These are phyloP conservation scores for Gloeostereum incarnatum DNA, from an alignment of 768 basidiomycete species.

Conservation along the genomic window DNA sequence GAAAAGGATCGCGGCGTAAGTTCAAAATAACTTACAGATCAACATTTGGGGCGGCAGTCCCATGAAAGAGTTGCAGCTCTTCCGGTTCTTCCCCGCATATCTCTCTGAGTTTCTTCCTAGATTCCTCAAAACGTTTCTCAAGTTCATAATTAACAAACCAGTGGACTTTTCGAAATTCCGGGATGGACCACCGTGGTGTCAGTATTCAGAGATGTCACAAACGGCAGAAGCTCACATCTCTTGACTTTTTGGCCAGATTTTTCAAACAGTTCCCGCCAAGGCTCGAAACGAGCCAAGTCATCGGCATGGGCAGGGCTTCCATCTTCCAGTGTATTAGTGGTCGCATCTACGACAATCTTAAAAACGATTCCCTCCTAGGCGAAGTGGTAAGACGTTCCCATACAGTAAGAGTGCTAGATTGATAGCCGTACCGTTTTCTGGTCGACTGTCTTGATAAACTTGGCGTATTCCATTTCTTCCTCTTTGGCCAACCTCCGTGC, in stretches of 20 bases:
- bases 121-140: constrained; percentile 8
- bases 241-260: constrained; percentile 1
- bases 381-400: background rate
- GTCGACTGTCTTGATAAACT: background rate
- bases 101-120: constrained; percentile 1
- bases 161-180: constrained; percentile 4
- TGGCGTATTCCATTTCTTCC: constrained; percentile 1
- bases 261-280: constrained; percentile 5
- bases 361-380: constrained; percentile 7
- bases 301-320: constrained; percentile 5
- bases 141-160: constrained; percentile 12
- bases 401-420: background rate
- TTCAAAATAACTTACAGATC: constrained; percentile 6
- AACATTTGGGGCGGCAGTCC: constrained; percentile 6
- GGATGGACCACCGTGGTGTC: background rate
- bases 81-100: constrained; percentile 2
- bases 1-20: too few relatives aligned
- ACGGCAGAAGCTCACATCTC: constrained; percentile 1
- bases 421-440: background rate
- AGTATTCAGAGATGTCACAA: background rate
- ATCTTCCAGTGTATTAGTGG: constrained; percentile 5
- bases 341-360: constrained; percentile 2
- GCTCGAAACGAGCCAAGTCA: constrained; percentile 3
- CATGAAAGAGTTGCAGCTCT: constrained; percentile 8
- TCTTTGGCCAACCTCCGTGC: constrained; percentile 3